Conservation (phyloP, 306 rosid species). For the Pueraria montana region DNA sequence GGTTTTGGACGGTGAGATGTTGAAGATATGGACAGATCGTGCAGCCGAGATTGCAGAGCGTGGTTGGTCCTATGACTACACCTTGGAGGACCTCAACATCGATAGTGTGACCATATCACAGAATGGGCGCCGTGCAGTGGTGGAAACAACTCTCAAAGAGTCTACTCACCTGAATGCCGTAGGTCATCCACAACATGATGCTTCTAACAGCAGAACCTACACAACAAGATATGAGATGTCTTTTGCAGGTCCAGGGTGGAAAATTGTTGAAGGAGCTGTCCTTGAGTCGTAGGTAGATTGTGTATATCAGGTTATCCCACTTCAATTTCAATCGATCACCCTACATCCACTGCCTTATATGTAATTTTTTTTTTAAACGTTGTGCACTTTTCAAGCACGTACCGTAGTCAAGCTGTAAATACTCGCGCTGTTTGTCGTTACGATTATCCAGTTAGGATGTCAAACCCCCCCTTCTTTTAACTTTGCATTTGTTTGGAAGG, state of each 20-base stretch:
- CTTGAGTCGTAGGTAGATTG: constrained; percentile 68
- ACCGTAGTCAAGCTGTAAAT: constrained; percentile 35
- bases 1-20: constrained; percentile 96
- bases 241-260: constrained; percentile 80
- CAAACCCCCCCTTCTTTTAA: neutral
- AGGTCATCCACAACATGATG: constrained; percentile 74
- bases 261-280: constrained; percentile 90
- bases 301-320: constrained; percentile 35
- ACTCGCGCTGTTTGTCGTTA: constrained; percentile 17
- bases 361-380: neutral
- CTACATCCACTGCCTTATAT: constrained; percentile 30
- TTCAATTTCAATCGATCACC: constrained; percentile 11
- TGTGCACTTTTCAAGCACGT: constrained; percentile 38
- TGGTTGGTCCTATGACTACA: constrained; percentile 86
- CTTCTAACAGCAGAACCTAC: constrained; percentile 79
- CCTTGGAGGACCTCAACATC: constrained; percentile 73
- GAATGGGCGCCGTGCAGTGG: constrained; percentile 83
- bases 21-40: constrained; percentile 94
- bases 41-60: constrained; percentile 88
- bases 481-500: constrained; percentile 14
- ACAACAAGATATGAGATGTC: constrained; percentile 91
- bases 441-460: constrained; percentile 6
- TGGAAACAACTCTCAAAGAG: constrained; percentile 92
- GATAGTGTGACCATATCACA: constrained; percentile 87
- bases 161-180: constrained; percentile 71